A percentile compares a stretch with the other conserved stretches of the same genome.
Evolutionary conservation across 106 monocot species (phyloP).

Genomic region (Allium fistulosum): DNA sequence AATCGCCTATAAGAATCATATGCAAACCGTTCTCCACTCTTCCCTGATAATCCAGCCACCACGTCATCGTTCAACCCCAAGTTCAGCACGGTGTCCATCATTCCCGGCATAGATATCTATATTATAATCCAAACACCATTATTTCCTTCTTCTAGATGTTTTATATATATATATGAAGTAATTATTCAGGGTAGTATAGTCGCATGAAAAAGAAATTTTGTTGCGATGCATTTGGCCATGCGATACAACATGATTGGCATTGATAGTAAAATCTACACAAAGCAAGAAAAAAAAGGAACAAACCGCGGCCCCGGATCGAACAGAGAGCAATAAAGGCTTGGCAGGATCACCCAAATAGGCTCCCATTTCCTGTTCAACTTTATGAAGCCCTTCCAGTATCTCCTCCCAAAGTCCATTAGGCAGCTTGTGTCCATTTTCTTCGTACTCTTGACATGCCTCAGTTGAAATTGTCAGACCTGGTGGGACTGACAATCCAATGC

Average conservation of each 20-base stretch:
- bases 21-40: constrained; percentile 86
- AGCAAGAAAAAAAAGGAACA: not conserved
- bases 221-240: too few species aligned
- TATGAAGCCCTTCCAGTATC: constrained; percentile 60
- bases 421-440: constrained; percentile 45
- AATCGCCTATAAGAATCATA: constrained; percentile 90
- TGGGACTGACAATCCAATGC: constrained; percentile 92
- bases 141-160: too few species aligned
- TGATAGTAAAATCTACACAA: too few species aligned
- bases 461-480: constrained; percentile 88
- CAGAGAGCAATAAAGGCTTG: constrained; percentile 74
- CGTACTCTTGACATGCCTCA: constrained; percentile 83
- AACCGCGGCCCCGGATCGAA: constrained; percentile 90
- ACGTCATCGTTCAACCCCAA: constrained; percentile 95
- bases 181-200: too few species aligned
- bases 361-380: constrained; percentile 64
- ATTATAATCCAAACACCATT: too few species aligned
- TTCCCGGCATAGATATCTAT: constrained; percentile 95
- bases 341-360: constrained; percentile 56
- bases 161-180: too few species aligned
- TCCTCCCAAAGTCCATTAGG: constrained; percentile 80
- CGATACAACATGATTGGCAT: too few species aligned
- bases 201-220: too few species aligned
- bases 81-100: constrained; percentile 98
- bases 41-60: constrained; percentile 56